Evolutionary conservation across 2,329 filamentous ascomycete species (phyloP), one percentile per base, ranked within the genome.

Genomic region (Aspergillus tubingensis): DNA sequence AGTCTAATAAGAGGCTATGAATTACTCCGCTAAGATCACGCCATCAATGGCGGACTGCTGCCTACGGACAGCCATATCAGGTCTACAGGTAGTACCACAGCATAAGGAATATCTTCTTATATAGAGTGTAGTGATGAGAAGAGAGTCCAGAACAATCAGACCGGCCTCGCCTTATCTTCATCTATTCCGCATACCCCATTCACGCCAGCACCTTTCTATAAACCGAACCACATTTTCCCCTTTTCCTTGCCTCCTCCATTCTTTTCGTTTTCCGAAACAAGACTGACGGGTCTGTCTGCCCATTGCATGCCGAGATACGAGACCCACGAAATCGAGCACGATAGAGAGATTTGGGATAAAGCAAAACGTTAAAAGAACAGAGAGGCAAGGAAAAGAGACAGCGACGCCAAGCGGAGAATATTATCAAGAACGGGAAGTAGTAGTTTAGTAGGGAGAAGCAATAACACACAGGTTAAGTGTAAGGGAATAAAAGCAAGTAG

Each of bases 341-440:
- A 36, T 36, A 13, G 17, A 25, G 44, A 49, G 2, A 17, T 13
- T 19, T 23, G 15, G 6, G 44, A 25, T 6, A 27, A 25, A 25
- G 25, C 25, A 27, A 30, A n/a, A 32, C 15, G 15, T 21, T 8
- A 8, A 30, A 17, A 50, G 13, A 11, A 27, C 23, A 54, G 41
- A 21, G 52, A 27, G 23, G 21, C 17, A 15, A 19, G 38, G 21
- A 44, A 54, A 55, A 47, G 53, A 47, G 43, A 55, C 53, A 54
- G 39, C 25, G 39, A 55, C 41, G 39, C 53, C 53, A 55, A 55
- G 53, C 36, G 53, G 53, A 55, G 53, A 55, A 55, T 55, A 55
- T 55, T 55, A 55, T 43, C 53, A 55, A 55, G 53, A 55, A 55
- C 47, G 47, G 32, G 27, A 50, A 50, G 47, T 50, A 50, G n/a